phyloP scores from a whole-genome alignment of 202 grass and related monocot species.

The Schoenoplectus triqueter region DNA sequence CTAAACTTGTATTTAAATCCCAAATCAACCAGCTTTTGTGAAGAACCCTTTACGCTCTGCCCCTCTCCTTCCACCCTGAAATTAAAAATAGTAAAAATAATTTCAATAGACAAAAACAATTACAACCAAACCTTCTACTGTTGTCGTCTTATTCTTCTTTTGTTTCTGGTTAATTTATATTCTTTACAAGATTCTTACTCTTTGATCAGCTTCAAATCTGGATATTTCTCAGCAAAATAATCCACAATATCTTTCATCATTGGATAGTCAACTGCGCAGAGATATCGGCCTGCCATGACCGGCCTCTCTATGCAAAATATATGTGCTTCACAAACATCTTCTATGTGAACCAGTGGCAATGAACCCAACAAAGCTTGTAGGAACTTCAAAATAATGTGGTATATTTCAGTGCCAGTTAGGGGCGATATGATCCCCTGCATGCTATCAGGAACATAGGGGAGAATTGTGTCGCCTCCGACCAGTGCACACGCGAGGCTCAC shows the following conservation, averaged over 20 bases:
- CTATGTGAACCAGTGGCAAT: conserved; percentile 62
- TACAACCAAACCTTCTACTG: not conserved
- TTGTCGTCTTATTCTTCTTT: not conserved
- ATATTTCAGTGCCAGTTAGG: conserved; percentile 25
- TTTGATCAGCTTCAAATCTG: conserved; percentile 43
- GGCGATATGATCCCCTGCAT: conserved; percentile 38
- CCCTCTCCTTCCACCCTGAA: conserved; percentile 54
- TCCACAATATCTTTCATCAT: conserved; percentile 45
- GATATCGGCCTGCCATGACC: conserved; percentile 62
- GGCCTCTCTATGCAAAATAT: conserved; percentile 61
- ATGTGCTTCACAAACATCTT: conserved; percentile 66
- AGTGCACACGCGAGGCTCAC: conserved; percentile 56
- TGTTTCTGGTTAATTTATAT: conserved; percentile 29
- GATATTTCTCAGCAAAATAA: conserved; percentile 48
- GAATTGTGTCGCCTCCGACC: conserved; percentile 64
- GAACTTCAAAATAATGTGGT: conserved; percentile 43
- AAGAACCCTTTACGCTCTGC: conserved; percentile 28
- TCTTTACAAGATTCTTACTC: conserved; percentile 45
- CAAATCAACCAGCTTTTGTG: conserved; percentile 55
- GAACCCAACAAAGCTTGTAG: conserved; percentile 61
- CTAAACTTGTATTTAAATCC: conserved; percentile 61
- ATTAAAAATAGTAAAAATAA: not conserved
- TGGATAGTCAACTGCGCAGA: conserved; percentile 52
- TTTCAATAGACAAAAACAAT: not conserved
- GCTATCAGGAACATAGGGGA: conserved; percentile 30